Percentiles rank a stretch among this genome's conserved stretches.
phyloP scores from a whole-genome alignment of 2,329 filamentous ascomycete genomes.

The Fusarium pilosicola region DNA sequence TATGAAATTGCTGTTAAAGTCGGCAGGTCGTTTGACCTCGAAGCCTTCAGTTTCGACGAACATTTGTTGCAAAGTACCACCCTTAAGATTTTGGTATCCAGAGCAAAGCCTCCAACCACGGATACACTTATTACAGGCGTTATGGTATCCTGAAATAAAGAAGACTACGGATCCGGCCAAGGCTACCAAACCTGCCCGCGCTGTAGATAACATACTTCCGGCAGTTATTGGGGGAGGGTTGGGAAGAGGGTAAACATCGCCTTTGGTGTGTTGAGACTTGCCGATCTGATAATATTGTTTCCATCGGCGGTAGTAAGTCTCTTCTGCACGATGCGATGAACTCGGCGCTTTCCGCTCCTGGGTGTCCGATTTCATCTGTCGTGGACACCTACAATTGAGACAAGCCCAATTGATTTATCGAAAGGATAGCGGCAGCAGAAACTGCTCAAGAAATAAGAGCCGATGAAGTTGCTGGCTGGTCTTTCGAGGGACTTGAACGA shows the following conservation, averaged over 20 bases:
- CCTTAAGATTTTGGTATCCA: conserved; percentile 67
- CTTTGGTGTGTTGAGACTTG: conserved; percentile 72
- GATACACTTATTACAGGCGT: conserved; percentile 72
- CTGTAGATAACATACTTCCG: conserved; percentile 62
- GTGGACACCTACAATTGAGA: conserved; percentile 73
- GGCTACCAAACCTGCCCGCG: conserved; percentile 60
- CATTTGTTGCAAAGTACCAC: conserved; percentile 77
- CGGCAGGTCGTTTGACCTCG: conserved; percentile 67
- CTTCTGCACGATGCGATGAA: conserved; percentile 58
- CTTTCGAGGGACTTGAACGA: conserved; percentile 45
- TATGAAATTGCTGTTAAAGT: conserved; percentile 75
- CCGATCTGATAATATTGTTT: conserved; percentile 70
- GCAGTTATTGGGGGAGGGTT: conserved; percentile 71
- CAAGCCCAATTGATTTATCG: conserved; percentile 73
- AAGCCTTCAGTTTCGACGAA: conserved; percentile 68
- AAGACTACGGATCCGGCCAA: conserved; percentile 60
- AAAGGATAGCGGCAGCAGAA: conserved; percentile 49
- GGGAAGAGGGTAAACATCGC: conserved; percentile 65
- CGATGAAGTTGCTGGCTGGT: conserved; percentile 59
- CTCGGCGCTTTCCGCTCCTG: conserved; percentile 70
- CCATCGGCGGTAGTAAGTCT: conserved; percentile 62
- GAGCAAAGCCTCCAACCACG: conserved; percentile 66
- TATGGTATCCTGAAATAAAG: conserved; percentile 56
- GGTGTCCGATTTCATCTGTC: conserved; percentile 71
- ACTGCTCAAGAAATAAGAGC: conserved; percentile 59